Base-by-base conservation (phyloP, 805 yeast species). In the Ascoidea rubescens region DNA sequence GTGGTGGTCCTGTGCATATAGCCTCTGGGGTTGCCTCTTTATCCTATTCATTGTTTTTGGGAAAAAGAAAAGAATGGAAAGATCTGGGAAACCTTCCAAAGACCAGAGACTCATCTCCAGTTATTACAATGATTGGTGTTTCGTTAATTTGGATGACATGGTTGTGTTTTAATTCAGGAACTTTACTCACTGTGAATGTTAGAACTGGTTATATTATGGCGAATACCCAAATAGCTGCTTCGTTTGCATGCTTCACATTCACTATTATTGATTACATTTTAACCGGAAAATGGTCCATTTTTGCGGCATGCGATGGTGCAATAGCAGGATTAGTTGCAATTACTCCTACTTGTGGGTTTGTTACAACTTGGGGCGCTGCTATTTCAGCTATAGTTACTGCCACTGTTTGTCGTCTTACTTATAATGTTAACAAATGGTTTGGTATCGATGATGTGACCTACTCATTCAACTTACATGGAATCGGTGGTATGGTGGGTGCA, bases 391-490 rank as follows among this genome's bases (percentile, higher is more conserved):
- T 87, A 44, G 77, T 79, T 1, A 73, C 96, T 0, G 96, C 96
- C 45, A 67, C 83, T 7, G 79, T 83, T 44, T 93, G 98, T 77
- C 91, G 91, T 71, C 86, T 86, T 62, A 72, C 96, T 53, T 91
- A 97, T 48, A 85, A 88, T 61, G 70, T 91, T 65, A 91, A 91
- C 68, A 87, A 84, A 64, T 68, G 87, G 56, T 70, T 85, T 48
- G 75, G 77, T 54, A 89, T 91, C 50, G 98, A 93, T 66, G 99
- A 91, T 69, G 82, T 96, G 1, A 71, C 93, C 60, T 98, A 93
- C 83, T 81, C 89, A 50, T 75, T 91, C 65, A 98, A 98, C n/a
- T 98, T 91, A 79, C 99, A 91, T 82, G 98, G 96, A 49, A 75
- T 91, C 59, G 98, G 97, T 0, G 99, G 99, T 37, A 75, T 90